phyloP scores from a whole-genome alignment of 108 stramenopile genomes.

The Nitzschia sp. region DNA sequence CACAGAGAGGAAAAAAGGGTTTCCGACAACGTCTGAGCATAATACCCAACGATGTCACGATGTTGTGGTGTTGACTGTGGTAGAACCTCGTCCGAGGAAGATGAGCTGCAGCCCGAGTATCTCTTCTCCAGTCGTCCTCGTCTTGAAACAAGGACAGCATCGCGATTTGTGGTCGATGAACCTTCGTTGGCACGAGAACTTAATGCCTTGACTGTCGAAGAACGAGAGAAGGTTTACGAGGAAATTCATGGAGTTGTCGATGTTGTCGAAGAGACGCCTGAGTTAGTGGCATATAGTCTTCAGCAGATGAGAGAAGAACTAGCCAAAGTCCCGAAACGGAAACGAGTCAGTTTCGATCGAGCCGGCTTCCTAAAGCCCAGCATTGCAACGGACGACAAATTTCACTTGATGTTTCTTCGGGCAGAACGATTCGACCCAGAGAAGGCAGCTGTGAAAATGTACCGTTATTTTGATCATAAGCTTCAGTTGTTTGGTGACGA shows the following conservation, averaged over 20 bases:
- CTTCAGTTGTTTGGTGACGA: slow-evolving; percentile 22
- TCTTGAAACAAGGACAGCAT: no score
- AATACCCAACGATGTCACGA: no score
- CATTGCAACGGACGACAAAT: slow-evolving; percentile 9
- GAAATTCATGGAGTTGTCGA: slow-evolving; percentile 14
- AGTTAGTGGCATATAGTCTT: neutral
- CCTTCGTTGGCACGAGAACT: slow-evolving; percentile 5
- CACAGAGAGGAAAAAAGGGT: no score
- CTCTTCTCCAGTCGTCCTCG: no score
- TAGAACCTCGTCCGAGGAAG: no score
- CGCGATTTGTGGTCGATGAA: no score
- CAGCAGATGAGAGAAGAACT: slow-evolving; percentile 9
- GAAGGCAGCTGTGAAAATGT: slow-evolving; percentile 22
- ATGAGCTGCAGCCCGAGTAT: no score
- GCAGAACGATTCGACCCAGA: slow-evolving; percentile 18
- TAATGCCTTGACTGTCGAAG: slow-evolving; percentile 8
- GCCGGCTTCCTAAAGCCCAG: slow-evolving; percentile 9
- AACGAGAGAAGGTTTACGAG: slow-evolving; percentile 9
- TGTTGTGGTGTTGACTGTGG: no score
- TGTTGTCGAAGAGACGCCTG: slow-evolving; percentile 9
- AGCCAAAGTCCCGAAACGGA: neutral
- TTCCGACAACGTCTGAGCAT: no score
- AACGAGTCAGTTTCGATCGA: slow-evolving; percentile 2
- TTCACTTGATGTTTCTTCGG: slow-evolving; percentile 31
- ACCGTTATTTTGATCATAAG: slow-evolving; percentile 8